These are phyloP conservation scores for Termitomyces sp. DNA, from an alignment of 768 basidiomycete species.

Conservation along the genomic window DNA sequence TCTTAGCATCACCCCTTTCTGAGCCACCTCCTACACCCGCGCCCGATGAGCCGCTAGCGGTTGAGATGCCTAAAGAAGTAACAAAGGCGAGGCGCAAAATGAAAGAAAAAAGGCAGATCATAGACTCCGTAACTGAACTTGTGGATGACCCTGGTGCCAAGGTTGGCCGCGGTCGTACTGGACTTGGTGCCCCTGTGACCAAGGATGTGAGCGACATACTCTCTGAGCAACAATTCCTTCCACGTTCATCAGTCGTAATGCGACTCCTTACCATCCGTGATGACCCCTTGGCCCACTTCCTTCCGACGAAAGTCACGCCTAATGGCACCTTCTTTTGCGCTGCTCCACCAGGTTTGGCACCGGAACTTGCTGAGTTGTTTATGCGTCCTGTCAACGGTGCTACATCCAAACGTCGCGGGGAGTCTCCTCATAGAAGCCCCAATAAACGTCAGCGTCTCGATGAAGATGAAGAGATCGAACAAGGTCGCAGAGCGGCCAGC, in stretches of 20 bases:
- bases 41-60: slow-evolving; percentile 45
- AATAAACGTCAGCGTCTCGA: slow-evolving; percentile 58
- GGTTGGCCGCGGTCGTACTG: slow-evolving; percentile 48
- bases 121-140: slow-evolving; percentile 87
- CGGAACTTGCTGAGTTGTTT: slow-evolving; percentile 81
- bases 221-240: slow-evolving; percentile 79
- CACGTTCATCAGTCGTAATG: slow-evolving; percentile 79
- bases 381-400: slow-evolving; percentile 58
- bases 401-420: slow-evolving; percentile 54
- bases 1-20: slow-evolving; percentile 66
- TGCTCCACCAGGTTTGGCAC: slow-evolving; percentile 78
- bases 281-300: slow-evolving; percentile 79
- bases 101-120: slow-evolving; percentile 81
- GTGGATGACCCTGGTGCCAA: slow-evolving; percentile 53
- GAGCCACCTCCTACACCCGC: slow-evolving; percentile 77
- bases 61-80: slow-evolving; percentile 32
- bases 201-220: slow-evolving; percentile 65
- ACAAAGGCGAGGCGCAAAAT: slow-evolving; percentile 42
- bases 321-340: slow-evolving; percentile 76
- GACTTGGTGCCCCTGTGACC: slow-evolving; percentile 46
- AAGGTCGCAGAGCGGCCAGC: slow-evolving; percentile 62
- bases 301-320: slow-evolving; percentile 72
- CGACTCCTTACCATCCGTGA: slow-evolving; percentile 80
- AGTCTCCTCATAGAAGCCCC: slow-evolving; percentile 50
- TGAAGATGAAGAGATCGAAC: slow-evolving; percentile 64